A percentile compares a stretch with the other conserved stretches of the same genome.
These are phyloP conservation scores for Coemansia sp. DNA, from an alignment of 192 early-diverging fungal species.

Conservation along the genomic window DNA sequence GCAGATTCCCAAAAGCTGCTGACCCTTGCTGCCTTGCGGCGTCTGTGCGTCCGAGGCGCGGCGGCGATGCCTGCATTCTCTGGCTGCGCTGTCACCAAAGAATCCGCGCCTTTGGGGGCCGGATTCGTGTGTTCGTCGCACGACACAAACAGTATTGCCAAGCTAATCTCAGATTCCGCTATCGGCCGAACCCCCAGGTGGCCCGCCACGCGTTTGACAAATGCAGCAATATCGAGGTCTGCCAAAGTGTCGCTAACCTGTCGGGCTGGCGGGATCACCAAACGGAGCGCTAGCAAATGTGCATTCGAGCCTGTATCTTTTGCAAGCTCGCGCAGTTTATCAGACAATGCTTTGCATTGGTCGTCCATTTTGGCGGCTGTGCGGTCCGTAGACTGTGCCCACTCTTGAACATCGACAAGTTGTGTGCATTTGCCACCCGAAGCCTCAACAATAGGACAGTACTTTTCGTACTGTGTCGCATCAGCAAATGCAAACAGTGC, in stretches of 20 bases:
- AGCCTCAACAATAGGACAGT: constrained; percentile 6
- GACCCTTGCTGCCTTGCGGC: constrained; percentile 3
- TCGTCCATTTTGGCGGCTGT: background rate
- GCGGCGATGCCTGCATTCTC: background rate
- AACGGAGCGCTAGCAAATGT: background rate
- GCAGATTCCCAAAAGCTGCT: constrained; percentile 23
- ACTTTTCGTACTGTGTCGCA: constrained; percentile 14
- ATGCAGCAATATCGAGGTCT: background rate
- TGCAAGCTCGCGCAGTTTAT: background rate
- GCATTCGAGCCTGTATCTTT: background rate
- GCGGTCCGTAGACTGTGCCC: background rate
- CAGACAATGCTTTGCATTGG: background rate
- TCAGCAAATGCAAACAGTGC: constrained; percentile 26
- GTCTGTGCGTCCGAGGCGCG: background rate
- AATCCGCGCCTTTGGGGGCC: background rate
- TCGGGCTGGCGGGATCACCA: constrained; percentile 13
- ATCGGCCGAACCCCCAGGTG: constrained; percentile 13
- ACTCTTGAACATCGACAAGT: background rate
- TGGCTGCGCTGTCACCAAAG: background rate
- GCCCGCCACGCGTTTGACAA: constrained; percentile 8
- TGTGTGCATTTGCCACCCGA: constrained; percentile 11
- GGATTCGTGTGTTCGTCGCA: constrained; percentile 27
- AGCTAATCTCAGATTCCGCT: constrained; percentile 38
- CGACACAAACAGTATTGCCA: constrained; percentile 29
- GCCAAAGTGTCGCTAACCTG: background rate